These are phyloP conservation scores for Chrysanthemum seticuspe DNA, from an alignment of 129 eudicot species.

Conservation along the genomic window DNA sequence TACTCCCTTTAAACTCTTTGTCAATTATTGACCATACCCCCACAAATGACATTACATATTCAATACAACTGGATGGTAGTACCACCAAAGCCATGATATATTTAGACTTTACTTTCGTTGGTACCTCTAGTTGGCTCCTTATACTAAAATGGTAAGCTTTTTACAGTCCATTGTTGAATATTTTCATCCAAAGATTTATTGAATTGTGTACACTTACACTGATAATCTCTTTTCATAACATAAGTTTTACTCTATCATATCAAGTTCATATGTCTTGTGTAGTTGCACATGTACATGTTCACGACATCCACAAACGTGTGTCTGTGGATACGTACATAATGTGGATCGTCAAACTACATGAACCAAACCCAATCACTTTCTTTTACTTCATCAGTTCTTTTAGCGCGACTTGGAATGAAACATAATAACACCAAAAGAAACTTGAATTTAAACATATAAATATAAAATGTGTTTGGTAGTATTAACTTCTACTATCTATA, in stretches of 20 bases:
- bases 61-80: constrained; percentile 34
- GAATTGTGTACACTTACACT: constrained; percentile 15
- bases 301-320: no score
- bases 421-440: background rate
- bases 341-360: no score
- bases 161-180: constrained; percentile 21
- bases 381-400: no score
- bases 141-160: constrained; percentile 28
- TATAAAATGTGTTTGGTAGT: background rate
- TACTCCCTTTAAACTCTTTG: constrained; percentile 19
- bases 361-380: no score
- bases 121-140: constrained; percentile 32
- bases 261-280: no score
- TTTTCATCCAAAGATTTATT: constrained; percentile 32
- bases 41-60: constrained; percentile 35
- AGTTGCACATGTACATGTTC: no score
- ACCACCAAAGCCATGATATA: constrained; percentile 28
- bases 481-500: constrained; percentile 23
- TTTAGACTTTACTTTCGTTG: constrained; percentile 34
- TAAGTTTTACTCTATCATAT: background rate
- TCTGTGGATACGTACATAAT: no score
- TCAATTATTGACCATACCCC: constrained; percentile 28
- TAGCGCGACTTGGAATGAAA: no score
- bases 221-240: no score
- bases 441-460: background rate